These are phyloP conservation scores for Wakefieldia striispora DNA, from an alignment of 768 basidiomycete genomes.

Conservation along the genomic window DNA sequence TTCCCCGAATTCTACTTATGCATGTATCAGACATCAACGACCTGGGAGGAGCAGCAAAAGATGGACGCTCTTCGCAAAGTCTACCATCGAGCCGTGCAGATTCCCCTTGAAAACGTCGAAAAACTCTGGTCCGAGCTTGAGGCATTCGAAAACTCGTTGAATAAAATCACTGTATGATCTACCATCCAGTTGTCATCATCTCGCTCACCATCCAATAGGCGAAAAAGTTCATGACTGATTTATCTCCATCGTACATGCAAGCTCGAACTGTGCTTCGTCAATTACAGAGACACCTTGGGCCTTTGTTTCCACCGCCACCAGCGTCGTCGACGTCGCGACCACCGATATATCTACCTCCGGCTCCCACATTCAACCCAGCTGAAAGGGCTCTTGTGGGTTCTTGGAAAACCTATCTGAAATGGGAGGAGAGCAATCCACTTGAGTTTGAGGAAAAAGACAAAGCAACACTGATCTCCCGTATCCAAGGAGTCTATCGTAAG, in stretches of 20 bases:
- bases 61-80: conserved; percentile 91
- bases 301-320: conserved; percentile 54
- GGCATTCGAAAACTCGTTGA: conserved; percentile 84
- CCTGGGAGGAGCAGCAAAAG: conserved; percentile 95
- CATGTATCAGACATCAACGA: conserved; percentile 56
- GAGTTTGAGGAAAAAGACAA: conserved; percentile 87
- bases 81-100: conserved; percentile 91
- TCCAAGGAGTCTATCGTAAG: conserved; percentile 84
- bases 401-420: conserved; percentile 93
- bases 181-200: not conserved
- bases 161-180: conserved; percentile 71
- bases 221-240: conserved; percentile 92
- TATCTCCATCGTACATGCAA: conserved; percentile 94
- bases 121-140: conserved; percentile 92
- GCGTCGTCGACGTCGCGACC: conserved; percentile 41
- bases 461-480: conserved; percentile 58
- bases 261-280: conserved; percentile 87
- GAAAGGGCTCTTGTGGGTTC: conserved; percentile 76
- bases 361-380: conserved; percentile 67
- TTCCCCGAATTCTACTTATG: conserved; percentile 2
- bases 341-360: conserved; percentile 59
- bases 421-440: conserved; percentile 93
- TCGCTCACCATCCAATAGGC: conserved; percentile 47
- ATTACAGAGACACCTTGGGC: conserved; percentile 64
- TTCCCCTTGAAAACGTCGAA: conserved; percentile 93